These are phyloP conservation scores for Houttuynia cordata DNA, from an alignment of 164 flowering plant genomes.

Conservation along the genomic window DNA sequence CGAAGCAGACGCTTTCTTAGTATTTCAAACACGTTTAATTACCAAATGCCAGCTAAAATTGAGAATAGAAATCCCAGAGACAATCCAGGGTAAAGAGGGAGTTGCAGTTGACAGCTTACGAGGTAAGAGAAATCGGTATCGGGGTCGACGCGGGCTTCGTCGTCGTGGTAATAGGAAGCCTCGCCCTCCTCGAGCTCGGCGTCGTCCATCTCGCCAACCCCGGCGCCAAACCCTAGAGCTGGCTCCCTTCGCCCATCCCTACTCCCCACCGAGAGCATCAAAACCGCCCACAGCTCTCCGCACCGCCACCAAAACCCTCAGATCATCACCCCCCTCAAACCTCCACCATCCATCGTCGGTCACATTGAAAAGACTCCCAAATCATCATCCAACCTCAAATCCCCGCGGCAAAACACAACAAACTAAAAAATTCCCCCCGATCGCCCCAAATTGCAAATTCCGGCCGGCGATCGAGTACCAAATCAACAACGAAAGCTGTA, in stretches of 20 bases:
- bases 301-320: not conserved
- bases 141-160: slow-evolving; percentile 35
- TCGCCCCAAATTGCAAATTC: not conserved
- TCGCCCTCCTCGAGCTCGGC: slow-evolving; percentile 97
- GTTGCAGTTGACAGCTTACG: slow-evolving; percentile 34
- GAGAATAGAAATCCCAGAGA: not conserved
- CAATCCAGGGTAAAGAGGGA: not conserved
- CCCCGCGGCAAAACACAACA: not conserved
- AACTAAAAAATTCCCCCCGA: not conserved
- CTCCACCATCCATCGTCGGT: no score
- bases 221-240: slow-evolving; percentile 41
- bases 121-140: slow-evolving; percentile 59
- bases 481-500: no score
- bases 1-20: not conserved
- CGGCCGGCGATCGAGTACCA: no score
- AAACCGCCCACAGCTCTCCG: slow-evolving; percentile 8
- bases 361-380: no score
- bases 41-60: not conserved
- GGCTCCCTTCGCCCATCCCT: slow-evolving; percentile 60
- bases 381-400: not conserved
- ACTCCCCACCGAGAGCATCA: slow-evolving; percentile 60
- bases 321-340: no score
- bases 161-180: slow-evolving; percentile 49
- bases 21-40: not conserved
- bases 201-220: slow-evolving; percentile 50